These are phyloP conservation scores for Lobosporangium transversale DNA, from an alignment of 192 early-diverging fungal genomes.

Conservation along the genomic window DNA sequence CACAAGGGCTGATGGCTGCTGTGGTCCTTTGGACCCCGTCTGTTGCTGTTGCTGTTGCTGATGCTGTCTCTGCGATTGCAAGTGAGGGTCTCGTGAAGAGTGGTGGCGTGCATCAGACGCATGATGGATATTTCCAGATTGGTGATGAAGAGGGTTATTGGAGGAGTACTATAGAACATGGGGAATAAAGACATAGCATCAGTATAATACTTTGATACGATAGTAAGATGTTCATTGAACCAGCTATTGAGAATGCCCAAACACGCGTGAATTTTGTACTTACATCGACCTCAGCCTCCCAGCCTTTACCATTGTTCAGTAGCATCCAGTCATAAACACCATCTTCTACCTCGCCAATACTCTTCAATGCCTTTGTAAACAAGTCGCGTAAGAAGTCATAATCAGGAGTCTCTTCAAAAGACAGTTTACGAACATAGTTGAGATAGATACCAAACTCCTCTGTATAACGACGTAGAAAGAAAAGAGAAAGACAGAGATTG, in stretches of 20 bases:
- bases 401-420: constrained; percentile 96
- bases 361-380: constrained; percentile 79
- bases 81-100: constrained; percentile 25
- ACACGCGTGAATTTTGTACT: no score
- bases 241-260: no score
- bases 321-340: constrained; percentile 95
- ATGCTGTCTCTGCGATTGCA: constrained; percentile 33
- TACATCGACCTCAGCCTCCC: constrained; percentile 52
- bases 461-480: neutral
- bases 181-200: neutral
- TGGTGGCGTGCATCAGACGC: constrained; percentile 25
- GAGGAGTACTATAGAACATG: constrained; percentile 22
- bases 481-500: neutral
- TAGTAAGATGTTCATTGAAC: neutral
- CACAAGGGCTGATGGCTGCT: constrained; percentile 36
- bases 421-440: constrained; percentile 88
- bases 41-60: constrained; percentile 19
- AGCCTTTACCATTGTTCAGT: constrained; percentile 64
- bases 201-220: neutral
- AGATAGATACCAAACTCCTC: constrained; percentile 93
- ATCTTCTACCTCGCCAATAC: constrained; percentile 84
- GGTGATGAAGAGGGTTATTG: constrained; percentile 44
- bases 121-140: constrained; percentile 21
- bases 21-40: constrained; percentile 16
- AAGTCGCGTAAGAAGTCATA: constrained; percentile 91